Evolutionary conservation across 306 rosid genomes (phyloP).

Genomic region (Trifolium fragiferum): DNA sequence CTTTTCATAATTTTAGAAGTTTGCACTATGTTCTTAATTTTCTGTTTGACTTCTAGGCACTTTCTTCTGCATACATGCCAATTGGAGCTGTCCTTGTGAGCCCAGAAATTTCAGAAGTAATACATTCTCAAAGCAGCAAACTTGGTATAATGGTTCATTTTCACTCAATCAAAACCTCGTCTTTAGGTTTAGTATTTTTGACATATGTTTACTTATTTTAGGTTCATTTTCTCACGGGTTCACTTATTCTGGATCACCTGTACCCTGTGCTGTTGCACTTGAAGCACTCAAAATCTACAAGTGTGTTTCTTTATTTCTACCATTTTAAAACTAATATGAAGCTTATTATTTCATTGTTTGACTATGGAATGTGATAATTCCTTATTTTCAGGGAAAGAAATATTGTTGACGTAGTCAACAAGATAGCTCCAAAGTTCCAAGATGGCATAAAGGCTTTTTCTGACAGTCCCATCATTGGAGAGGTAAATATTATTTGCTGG

Average conservation of each 20-base stretch:
- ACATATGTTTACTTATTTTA: conserved; percentile 37
- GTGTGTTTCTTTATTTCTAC: conserved; percentile 53
- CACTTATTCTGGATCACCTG: conserved; percentile 95
- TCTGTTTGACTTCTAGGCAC: conserved; percentile 64
- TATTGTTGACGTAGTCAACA: conserved; percentile 60
- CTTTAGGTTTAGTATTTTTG: conserved; percentile 30
- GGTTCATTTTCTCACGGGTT: conserved; percentile 84
- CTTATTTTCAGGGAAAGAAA: conserved; percentile 79
- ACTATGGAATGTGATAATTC: conserved; percentile 27
- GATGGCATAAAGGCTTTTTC: conserved; percentile 81
- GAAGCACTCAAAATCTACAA: conserved; percentile 91
- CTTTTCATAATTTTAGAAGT: conserved; percentile 11
- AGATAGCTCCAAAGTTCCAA: conserved; percentile 75
- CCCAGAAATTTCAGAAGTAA: conserved; percentile 84
- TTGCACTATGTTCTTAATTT: conserved; percentile 23
- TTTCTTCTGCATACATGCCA: conserved; percentile 89
- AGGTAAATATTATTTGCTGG: conserved; percentile 56
- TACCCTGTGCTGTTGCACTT: conserved; percentile 86
- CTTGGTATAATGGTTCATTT: conserved; percentile 62
- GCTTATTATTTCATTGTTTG: conserved; percentile 19
- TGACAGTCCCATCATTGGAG: conserved; percentile 88
- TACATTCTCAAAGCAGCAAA: conserved; percentile 81
- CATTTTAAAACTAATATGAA: conserved; percentile 11
- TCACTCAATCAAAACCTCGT: conserved; percentile 18
- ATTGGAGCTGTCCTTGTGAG: conserved; percentile 93